Percentiles rank a stretch among this genome's conserved stretches.
Conservation (phyloP, 164 flowering plant species). For the Magnolia kwangsiensis region DNA sequence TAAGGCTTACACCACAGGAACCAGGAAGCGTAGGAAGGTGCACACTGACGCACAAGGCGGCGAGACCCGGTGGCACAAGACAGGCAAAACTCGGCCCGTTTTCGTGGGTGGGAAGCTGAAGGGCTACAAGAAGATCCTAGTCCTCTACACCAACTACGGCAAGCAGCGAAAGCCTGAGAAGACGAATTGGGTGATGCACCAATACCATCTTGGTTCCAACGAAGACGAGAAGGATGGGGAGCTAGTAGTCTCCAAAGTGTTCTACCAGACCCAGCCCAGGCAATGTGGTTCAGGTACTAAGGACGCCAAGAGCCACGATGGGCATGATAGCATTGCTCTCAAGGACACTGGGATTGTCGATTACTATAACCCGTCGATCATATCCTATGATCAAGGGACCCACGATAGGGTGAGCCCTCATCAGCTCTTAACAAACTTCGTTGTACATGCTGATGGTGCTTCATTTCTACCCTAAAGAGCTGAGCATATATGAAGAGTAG, state of each 20-base stretch:
- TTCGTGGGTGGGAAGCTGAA: conserved; percentile 37
- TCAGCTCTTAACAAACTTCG: conserved; percentile 50
- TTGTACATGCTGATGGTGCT: conserved; percentile 47
- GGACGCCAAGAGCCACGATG: conserved; percentile 3
- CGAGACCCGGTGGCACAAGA: conserved; percentile 97
- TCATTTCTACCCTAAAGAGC: conserved; percentile 32
- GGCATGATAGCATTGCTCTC: not conserved
- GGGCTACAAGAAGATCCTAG: conserved; percentile 89
- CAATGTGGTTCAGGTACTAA: conserved; percentile 47
- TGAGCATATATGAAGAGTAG: not conserved
- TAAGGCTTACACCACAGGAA: conserved; percentile 94
- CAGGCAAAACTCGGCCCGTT: conserved; percentile 89
- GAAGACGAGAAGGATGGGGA: conserved; percentile 98
- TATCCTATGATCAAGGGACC: conserved; percentile 24
- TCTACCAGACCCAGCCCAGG: conserved; percentile 94
- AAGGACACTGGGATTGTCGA: conserved; percentile 30
- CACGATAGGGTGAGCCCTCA: conserved; percentile 42
- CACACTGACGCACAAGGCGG: conserved; percentile 74
- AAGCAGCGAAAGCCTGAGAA: conserved; percentile 84
- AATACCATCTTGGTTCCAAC: conserved; percentile 73
- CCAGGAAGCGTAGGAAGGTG: conserved; percentile 81
- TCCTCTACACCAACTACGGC: conserved; percentile 91
- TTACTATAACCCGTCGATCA: conserved; percentile 32
- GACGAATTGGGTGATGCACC: conserved; percentile 99
- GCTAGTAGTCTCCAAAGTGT: conserved; percentile 81